Conservation (phyloP, 2,329 filamentous ascomycete genomes). For the Diaporthe vexans region DNA sequence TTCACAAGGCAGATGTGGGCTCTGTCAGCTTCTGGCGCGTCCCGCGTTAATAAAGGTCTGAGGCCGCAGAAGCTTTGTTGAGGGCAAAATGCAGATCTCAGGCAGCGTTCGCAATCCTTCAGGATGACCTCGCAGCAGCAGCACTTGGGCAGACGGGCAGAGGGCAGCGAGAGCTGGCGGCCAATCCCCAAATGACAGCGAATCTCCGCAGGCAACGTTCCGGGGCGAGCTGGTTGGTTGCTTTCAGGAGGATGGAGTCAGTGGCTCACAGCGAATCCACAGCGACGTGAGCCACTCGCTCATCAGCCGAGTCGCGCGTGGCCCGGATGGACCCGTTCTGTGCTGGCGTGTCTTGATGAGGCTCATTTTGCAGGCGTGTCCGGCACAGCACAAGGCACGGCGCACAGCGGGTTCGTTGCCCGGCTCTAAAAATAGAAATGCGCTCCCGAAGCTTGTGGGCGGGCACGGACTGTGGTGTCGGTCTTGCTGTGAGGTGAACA, state of each 20-base stretch:
- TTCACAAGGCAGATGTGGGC: conserved; percentile 16
- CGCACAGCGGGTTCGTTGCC: not conserved
- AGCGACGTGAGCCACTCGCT: conserved; percentile 3
- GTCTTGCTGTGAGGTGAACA: conserved; percentile 5
- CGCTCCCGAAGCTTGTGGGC: not conserved
- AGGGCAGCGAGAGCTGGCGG: not conserved
- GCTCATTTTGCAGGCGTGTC: conserved; percentile 27
- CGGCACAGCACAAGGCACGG: not conserved
- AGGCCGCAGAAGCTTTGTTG: not conserved
- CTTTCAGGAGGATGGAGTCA: not conserved
- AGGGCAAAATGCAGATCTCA: conserved; percentile 16
- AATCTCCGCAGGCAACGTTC: conserved; percentile 19
- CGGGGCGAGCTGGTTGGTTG: conserved; percentile 7
- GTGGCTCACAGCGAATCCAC: conserved; percentile 29
- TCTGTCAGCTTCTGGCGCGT: not conserved
- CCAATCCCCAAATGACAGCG: conserved; percentile 34
- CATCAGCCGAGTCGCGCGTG: conserved; percentile 14
- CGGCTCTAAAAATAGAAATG: conserved; percentile 8
- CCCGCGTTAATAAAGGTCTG: conserved; percentile 7
- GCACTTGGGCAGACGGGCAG: too few species aligned
- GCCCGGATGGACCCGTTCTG: not conserved
- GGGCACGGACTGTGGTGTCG: not conserved
- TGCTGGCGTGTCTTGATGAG: conserved; percentile 32
- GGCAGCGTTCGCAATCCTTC: conserved; percentile 28
- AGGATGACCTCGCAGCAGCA: conserved; percentile 33